Evolutionary conservation across 2,329 filamentous ascomycete species (phyloP), one percentile per base, ranked within the genome.

Genomic region (Xylariaceae sp.): DNA sequence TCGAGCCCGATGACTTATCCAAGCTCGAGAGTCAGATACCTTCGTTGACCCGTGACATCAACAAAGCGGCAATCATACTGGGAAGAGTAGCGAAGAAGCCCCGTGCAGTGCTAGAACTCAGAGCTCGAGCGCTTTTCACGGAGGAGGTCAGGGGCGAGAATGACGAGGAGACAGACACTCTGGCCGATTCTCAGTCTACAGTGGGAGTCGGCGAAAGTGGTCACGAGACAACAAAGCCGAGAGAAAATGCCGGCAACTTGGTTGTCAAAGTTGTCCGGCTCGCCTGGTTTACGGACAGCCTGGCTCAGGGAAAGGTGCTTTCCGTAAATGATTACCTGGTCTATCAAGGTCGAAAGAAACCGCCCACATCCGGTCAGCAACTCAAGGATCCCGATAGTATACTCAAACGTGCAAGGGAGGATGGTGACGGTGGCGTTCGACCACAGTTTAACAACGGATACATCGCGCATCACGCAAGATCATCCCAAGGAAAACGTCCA

Each of bases 91-190:
- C 80, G 0, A 87, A 84, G 57, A 86, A 83, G 64, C 82, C 85
- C 67, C 82, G 93, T 15, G 90, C 90, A 0, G 79, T 83, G 51
- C 86, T 95, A 67, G 93, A 97, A 74, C 76, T 97, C 62, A 81
- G 90, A 56, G 81, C 83, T 5, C 81, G 84, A 51, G 86, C 85
- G 11, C 66, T 96, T 2, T 71, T 74, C 47, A 85, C 85, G 0
- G 77, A 83, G 57, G 83, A 85, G 59, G 66, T 78, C 2, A 64
- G 35, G n/a, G 8, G 39, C 15, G 17, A 47, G 1, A 47, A 54
- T 37, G 57, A 7, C n/a, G 48, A 49, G 23, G 45, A 55, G 13
- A 5, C 23, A n/a, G 48, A 61, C 42, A 47, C 23, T 6, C 17
- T 53, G 2, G n/a, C 35, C 8, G 17, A 47, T 50, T 47, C 62